Evolutionary conservation across 805 yeast species (phyloP), one percentile per base, ranked within the genome.

Genomic region (Yamadazyma endophytica): DNA sequence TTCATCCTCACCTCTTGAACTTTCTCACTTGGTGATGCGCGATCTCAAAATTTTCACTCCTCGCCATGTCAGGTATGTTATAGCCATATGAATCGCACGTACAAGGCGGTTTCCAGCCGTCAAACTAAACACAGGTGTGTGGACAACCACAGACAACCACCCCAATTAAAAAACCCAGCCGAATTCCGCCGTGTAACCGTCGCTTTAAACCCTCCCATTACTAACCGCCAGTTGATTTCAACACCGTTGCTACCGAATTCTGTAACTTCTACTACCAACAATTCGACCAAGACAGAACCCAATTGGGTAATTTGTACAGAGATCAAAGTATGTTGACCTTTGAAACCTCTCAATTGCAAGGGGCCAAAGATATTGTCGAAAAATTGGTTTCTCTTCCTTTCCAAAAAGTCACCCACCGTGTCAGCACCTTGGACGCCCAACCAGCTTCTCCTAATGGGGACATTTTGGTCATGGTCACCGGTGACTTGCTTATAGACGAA

Each of bases 251-350:
- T 36, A 52, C 82, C 61, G 95, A 90, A 64, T 90, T 90, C 68
- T 86, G 96, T 54, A 82, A 75, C 62, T 90, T 88, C 56, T 90
- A 92, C 77, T 92, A 90, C 77, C 83, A 85, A 60, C 95, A 86
- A 64, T 90, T 90, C 54, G 97, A 89, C 65, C 61, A 80, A 50
- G 96, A 90, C 66, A 85, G 97, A 73, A 61, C 87, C 37, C 92
- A 84, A 61, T 77, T 90, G 58, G 95, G 95, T 47, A 82, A 85
- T 69, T 76, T 90, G 52, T 90, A 90, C 79, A 84, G 99, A 59
- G 96, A 87, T 40, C 89, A 85, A 58, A 88, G 97, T 17, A 92
- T 92, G 99, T 73, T 92, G 64, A 92, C 98, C 28, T 92, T 92
- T 52, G 98, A 92, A 68, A 80, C 89, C 33, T 71, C 88, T 37